Conservation (phyloP, 1,284 basidiomycete genomes). For the Apiotrichum sp. region DNA sequence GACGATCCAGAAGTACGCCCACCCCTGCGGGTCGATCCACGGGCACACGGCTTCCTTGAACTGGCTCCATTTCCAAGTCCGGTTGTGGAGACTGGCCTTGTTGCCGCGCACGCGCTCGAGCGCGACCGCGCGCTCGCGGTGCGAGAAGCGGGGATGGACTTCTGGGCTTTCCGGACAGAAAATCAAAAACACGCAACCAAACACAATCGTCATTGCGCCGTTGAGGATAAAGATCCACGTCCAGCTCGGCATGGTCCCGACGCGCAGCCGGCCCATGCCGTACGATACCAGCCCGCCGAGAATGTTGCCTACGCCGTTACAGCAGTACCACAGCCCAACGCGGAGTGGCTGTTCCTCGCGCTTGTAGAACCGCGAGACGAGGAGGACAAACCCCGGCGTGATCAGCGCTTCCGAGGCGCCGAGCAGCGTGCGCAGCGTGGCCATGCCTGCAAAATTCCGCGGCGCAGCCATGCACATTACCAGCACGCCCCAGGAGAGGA, state of each 20-base stretch:
- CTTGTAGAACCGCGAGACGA: constrained; percentile 41
- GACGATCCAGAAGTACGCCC: constrained; percentile 15
- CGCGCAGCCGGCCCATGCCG: constrained; percentile 33
- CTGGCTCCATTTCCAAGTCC: constrained; percentile 36
- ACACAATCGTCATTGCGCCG: constrained; percentile 31
- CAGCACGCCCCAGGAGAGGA: constrained; percentile 39
- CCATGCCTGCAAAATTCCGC: constrained; percentile 33
- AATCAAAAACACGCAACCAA: constrained; percentile 25
- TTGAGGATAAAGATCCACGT: constrained; percentile 39
- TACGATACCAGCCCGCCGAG: constrained; percentile 34
- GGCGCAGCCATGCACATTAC: constrained; percentile 40
- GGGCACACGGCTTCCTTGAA: constrained; percentile 31
- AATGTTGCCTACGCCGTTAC: constrained; percentile 32
- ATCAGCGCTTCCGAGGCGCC: constrained; percentile 39
- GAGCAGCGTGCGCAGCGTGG: constrained; percentile 34
- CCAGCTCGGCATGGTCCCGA: constrained; percentile 22
- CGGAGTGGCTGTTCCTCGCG: constrained; percentile 40
- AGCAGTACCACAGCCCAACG: constrained; percentile 35
- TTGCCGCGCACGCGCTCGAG: constrained; percentile 36
- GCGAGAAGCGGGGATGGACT: constrained; percentile 21
- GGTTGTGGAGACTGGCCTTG: constrained; percentile 28
- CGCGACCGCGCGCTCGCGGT: constrained; percentile 27
- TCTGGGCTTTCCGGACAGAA: constrained; percentile 34
- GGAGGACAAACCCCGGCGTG: constrained; percentile 42
- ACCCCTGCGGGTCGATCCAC: constrained; percentile 31